phyloP scores from a whole-genome alignment of 768 basidiomycete genomes.

The Auriscalpium orientale region DNA sequence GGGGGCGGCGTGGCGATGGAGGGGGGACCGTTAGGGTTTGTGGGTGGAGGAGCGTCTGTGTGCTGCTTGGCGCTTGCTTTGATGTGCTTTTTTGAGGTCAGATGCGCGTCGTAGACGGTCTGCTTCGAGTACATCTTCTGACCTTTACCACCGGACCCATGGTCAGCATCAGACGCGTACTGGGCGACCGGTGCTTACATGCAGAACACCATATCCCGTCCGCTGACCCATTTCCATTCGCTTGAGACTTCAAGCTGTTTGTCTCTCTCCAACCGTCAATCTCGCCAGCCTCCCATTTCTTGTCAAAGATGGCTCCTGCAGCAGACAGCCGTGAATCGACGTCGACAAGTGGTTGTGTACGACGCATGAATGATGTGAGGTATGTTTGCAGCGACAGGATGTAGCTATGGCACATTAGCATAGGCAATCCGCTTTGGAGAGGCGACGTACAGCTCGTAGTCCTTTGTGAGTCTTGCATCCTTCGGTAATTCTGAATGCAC shows the following conservation, averaged over 20 bases:
- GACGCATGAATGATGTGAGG: slow-evolving; percentile 77
- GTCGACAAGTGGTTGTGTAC: slow-evolving; percentile 79
- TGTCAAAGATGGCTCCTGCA: slow-evolving; percentile 63
- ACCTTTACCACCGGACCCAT: slow-evolving; percentile 47
- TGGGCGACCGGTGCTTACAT: slow-evolving; percentile 47
- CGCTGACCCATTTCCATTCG: slow-evolving; percentile 37
- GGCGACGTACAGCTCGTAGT: slow-evolving; percentile 67
- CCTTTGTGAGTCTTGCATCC: slow-evolving; percentile 60
- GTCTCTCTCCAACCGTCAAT: slow-evolving; percentile 68
- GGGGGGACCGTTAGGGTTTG: slow-evolving; percentile 54
- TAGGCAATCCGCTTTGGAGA: neutral
- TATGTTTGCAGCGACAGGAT: slow-evolving; percentile 77
- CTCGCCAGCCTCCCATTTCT: slow-evolving; percentile 72
- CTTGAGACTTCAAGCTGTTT: slow-evolving; percentile 28
- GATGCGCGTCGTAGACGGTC: slow-evolving; percentile 94
- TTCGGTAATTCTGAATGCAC: slow-evolving; percentile 66
- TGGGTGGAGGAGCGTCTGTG: slow-evolving; percentile 32
- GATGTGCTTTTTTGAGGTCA: slow-evolving; percentile 92
- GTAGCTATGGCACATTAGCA: slow-evolving; percentile 47
- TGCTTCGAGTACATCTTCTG: slow-evolving; percentile 95
- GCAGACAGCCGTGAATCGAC: slow-evolving; percentile 58
- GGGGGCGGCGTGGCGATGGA: slow-evolving; percentile 25
- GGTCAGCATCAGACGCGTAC: slow-evolving; percentile 4
- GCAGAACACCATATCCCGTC: slow-evolving; percentile 90
- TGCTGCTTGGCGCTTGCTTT: slow-evolving; percentile 82